These are phyloP conservation scores for Dryadomyces sulphureus DNA, from an alignment of 2,329 filamentous ascomycete genomes.

Conservation along the genomic window DNA sequence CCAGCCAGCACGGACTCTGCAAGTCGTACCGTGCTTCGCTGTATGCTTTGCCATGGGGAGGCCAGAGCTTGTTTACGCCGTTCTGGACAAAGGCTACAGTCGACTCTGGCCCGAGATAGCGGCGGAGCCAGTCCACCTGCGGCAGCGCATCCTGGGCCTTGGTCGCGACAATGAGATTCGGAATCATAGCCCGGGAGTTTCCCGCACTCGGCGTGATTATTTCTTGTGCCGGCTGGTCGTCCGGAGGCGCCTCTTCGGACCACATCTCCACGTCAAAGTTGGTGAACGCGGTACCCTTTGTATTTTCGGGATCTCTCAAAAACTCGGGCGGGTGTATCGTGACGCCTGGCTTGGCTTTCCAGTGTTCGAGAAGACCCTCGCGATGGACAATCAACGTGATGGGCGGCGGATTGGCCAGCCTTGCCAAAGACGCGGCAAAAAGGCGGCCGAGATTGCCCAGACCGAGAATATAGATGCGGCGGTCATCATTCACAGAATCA, in stretches of 20 bases:
- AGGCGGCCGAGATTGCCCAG: constrained; percentile 70
- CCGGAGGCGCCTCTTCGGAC: constrained; percentile 26
- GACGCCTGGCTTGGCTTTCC: constrained; percentile 28
- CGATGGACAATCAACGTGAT: constrained; percentile 69
- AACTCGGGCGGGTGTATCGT: constrained; percentile 18
- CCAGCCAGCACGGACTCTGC: constrained; percentile 51
- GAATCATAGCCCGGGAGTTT: constrained; percentile 25
- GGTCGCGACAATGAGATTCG: constrained; percentile 63
- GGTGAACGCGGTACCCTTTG: constrained; percentile 14
- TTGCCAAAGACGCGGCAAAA: constrained; percentile 57
- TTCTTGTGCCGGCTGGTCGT: constrained; percentile 22
- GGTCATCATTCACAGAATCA: constrained; percentile 3
- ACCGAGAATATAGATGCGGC: constrained; percentile 64
- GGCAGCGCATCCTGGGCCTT: constrained; percentile 57
- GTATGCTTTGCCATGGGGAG: constrained; percentile 32
- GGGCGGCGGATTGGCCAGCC: constrained; percentile 45
- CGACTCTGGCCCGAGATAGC: constrained; percentile 47
- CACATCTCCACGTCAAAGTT: constrained; percentile 39
- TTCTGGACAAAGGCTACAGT: constrained; percentile 79
- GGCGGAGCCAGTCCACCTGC: constrained; percentile 41
- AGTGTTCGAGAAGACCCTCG: constrained; percentile 31
- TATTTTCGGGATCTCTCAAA: constrained; percentile 11
- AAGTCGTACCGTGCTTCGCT: constrained; percentile 22
- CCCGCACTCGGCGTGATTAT: constrained; percentile 17
- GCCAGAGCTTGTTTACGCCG: constrained; percentile 60